Base-by-base conservation (phyloP, 768 basidiomycete species). In the Suillus discolor region DNA sequence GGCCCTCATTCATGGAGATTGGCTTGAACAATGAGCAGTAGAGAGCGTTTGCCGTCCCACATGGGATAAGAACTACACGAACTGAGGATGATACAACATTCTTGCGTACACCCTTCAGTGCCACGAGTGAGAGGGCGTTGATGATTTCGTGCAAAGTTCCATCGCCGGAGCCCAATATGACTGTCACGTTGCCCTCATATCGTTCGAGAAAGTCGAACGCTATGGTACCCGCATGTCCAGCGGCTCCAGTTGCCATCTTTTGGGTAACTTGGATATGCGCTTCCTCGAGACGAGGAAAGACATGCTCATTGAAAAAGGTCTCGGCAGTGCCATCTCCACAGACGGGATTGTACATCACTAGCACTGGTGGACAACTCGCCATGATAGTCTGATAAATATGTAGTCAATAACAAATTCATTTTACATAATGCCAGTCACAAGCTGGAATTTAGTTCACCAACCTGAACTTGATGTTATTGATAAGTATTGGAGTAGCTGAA, bases 31-130 rank as follows among this genome's bases (percentile, higher is more conserved):
- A 77, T 8, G 92, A 89, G 7, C 86, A 82, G 76, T 91, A 96
- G 41, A 97, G 82, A 0, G 97, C 97, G 74, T 99, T 98, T 51
- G 95, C 96, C n/a, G 95, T 97, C 31, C 95, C 95, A 60, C 85
- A 85, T 5, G 95, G 94, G 53, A 92, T 79, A 57, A 85, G 83
- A 20, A 80, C 87, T 66, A 89, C 79, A 41, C 71, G 72, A 63
- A 89, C 42, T 69, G 70, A 31, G 69, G 66, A 59, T 54, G 65
- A 47, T 25, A 65, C 65, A 4, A 64, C 59, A 18, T 64, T 68
- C 6, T 68, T 60, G 57, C 69, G 69, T 20, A 66, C 68, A 23
- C 70, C 74, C 25, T 69, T 72, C 47, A 72, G 61, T 20, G 68
- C 42, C 20, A 71, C 68, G 28, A 73, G 71, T 44, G 80, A 75